Evolutionary conservation across 2,329 filamentous ascomycete genomes (phyloP).

Genomic region (Myriosclerotinia duriaeana): DNA sequence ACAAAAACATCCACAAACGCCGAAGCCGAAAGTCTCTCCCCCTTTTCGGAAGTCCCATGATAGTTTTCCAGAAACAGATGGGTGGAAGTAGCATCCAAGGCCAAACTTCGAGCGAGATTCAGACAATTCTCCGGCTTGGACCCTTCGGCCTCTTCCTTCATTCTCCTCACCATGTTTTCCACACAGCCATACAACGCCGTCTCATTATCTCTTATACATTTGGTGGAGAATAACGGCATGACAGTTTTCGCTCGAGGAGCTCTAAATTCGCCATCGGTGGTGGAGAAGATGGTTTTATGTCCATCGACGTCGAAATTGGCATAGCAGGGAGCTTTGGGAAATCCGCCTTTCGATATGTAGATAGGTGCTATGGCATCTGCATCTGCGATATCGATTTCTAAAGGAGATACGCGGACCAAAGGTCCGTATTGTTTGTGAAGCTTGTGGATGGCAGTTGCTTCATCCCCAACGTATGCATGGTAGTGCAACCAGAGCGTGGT

Average conservation of each 20-base stretch:
- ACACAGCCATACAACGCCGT: constrained; percentile 45
- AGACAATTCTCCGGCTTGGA: constrained; percentile 49
- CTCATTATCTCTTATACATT: constrained; percentile 45
- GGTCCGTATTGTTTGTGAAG: constrained; percentile 40
- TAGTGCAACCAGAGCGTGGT: constrained; percentile 41
- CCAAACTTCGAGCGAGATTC: constrained; percentile 50
- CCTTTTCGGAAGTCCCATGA: constrained; percentile 43
- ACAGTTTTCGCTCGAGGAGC: constrained; percentile 51
- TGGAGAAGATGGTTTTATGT: constrained; percentile 54
- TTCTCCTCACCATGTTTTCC: constrained; percentile 44
- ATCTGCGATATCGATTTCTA: constrained; percentile 42
- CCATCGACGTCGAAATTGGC: constrained; percentile 58
- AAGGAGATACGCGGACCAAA: constrained; percentile 41
- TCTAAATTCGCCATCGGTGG: constrained; percentile 45
- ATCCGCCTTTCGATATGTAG: constrained; percentile 53
- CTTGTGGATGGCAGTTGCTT: constrained; percentile 33
- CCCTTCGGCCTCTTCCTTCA: constrained; percentile 42
- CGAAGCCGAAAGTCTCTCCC: constrained; percentile 44
- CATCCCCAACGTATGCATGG: constrained; percentile 43
- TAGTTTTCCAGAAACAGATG: constrained; percentile 55
- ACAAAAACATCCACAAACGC: constrained; percentile 56
- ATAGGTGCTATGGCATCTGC: constrained; percentile 45
- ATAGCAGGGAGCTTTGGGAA: constrained; percentile 53
- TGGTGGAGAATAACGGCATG: constrained; percentile 49
- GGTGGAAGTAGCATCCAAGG: constrained; percentile 54